Conservation (phyloP, 495 filamentous ascomycete genomes). For the Trichodelitschia bisporula region DNA sequence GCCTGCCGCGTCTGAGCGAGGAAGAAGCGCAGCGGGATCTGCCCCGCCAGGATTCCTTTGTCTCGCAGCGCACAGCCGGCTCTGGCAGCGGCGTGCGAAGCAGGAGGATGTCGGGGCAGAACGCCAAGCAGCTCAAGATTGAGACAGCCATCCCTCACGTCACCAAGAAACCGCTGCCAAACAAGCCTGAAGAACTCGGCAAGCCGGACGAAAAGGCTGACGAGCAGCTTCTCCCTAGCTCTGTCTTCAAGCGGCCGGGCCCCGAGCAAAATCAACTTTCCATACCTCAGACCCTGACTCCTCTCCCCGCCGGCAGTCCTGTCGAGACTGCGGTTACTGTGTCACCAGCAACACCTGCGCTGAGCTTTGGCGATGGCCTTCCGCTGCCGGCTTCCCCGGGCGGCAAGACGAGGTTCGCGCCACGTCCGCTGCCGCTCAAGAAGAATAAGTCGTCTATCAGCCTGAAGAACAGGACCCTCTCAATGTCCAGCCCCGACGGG, state of each 20-base stretch:
- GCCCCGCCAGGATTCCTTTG: conserved; percentile 12
- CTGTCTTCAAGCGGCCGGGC: not conserved
- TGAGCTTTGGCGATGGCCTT: conserved; percentile 5
- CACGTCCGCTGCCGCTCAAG: too few relatives aligned
- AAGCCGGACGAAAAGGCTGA: not conserved
- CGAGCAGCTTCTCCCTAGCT: not conserved
- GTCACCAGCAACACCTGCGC: conserved; percentile 9
- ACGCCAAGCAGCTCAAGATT: conserved; percentile 65
- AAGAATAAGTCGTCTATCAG: conserved; percentile 66
- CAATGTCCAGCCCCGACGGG: conserved; percentile 42
- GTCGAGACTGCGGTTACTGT: conserved; percentile 10
- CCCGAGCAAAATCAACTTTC: too few relatives aligned
- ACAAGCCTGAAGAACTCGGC: not conserved
- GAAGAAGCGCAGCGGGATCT: conserved; percentile 8
- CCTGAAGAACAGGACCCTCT: conserved; percentile 49
- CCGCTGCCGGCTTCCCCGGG: conserved; percentile 8
- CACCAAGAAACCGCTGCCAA: not conserved
- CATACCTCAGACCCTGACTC: not conserved
- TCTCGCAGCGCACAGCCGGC: not conserved
- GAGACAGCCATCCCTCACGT: conserved; percentile 35
- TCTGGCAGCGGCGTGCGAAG: not conserved
- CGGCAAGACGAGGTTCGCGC: conserved; percentile 4
- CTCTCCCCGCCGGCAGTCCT: conserved; percentile 3
- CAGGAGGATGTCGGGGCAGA: conserved; percentile 51
- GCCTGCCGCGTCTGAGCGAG: not conserved